phyloP scores from a whole-genome alignment of 441 rosid genomes.

The Eruca vesicaria region DNA sequence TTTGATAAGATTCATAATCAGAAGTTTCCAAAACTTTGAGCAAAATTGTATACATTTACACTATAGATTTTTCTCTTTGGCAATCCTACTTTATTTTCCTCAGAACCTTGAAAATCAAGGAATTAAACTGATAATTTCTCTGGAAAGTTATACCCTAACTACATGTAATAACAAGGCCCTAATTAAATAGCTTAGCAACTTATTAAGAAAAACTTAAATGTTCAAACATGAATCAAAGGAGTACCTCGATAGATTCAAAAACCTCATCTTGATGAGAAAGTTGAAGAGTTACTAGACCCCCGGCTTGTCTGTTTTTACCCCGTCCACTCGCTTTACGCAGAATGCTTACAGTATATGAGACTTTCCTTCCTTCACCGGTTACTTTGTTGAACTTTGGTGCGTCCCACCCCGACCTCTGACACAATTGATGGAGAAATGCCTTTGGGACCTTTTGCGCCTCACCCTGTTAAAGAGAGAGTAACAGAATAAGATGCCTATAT shows the following conservation, averaged over 20 bases:
- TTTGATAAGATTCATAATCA: conserved; percentile 11
- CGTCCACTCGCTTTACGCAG: conserved; percentile 89
- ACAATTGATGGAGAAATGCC: conserved; percentile 87
- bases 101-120: not conserved
- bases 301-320: conserved; percentile 91
- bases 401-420: conserved; percentile 93
- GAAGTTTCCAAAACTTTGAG: conserved; percentile 11
- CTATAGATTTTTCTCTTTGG: conserved; percentile 12
- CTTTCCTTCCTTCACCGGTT: conserved; percentile 43
- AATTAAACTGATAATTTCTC: not conserved
- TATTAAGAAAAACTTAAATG: conserved; percentile 10
- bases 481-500: conserved; percentile 6
- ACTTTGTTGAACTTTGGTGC: conserved; percentile 89
- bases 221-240: conserved; percentile 3
- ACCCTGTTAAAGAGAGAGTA: conserved; percentile 52
- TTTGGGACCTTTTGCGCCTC: conserved; percentile 75
- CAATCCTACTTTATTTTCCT: conserved; percentile 3
- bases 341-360: conserved; percentile 72
- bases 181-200: not conserved
- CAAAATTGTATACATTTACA: conserved; percentile 6
- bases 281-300: conserved; percentile 76
- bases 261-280: conserved; percentile 66
- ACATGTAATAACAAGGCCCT: not conserved
- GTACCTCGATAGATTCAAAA: conserved; percentile 75
- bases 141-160: not conserved